These are phyloP conservation scores for Penstemon barbatus DNA, from an alignment of 257 asterid species.

Conservation along the genomic window DNA sequence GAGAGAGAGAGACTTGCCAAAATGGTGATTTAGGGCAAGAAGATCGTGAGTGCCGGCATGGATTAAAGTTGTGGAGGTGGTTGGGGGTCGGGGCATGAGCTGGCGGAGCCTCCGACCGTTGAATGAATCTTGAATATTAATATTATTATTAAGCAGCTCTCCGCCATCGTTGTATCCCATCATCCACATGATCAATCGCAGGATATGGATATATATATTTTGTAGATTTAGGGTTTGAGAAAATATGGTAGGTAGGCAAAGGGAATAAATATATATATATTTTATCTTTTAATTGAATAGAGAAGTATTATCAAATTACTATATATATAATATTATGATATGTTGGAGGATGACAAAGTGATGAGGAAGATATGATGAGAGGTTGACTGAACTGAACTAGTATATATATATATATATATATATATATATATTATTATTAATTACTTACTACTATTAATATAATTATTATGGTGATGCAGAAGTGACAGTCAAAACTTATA, in stretches of 20 bases:
- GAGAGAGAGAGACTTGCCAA: constrained; percentile 33
- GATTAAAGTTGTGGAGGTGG: constrained; percentile 35
- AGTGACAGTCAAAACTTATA: constrained; percentile 34
- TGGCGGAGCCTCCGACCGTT: constrained; percentile 59
- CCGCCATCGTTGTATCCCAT: constrained; percentile 81
- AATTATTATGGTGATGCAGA: background rate
- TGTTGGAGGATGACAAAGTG: background rate
- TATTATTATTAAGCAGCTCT: constrained; percentile 43
- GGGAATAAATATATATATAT: too few relatives aligned
- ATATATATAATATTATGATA: too few relatives aligned
- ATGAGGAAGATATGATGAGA: constrained; percentile 25
- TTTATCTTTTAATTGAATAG: too few relatives aligned
- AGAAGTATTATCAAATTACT: too few relatives aligned
- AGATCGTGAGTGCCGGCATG: constrained; percentile 48
- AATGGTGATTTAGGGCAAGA: constrained; percentile 73
- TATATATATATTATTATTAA: too few relatives aligned
- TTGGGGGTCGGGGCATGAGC: constrained; percentile 54
- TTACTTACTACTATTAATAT: too few relatives aligned
- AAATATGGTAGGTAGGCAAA: background rate
- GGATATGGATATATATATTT: too few relatives aligned
- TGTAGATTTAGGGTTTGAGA: constrained; percentile 14
- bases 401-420: constrained; percentile 6
- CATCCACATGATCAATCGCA: constrained; percentile 66
- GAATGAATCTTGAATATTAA: constrained; percentile 52
- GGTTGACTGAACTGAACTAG: constrained; percentile 53